Percentiles rank a stretch among this genome's conserved stretches.
These are phyloP conservation scores for Xanthoconium purpureum DNA, from an alignment of 768 basidiomycete genomes.

Conservation along the genomic window DNA sequence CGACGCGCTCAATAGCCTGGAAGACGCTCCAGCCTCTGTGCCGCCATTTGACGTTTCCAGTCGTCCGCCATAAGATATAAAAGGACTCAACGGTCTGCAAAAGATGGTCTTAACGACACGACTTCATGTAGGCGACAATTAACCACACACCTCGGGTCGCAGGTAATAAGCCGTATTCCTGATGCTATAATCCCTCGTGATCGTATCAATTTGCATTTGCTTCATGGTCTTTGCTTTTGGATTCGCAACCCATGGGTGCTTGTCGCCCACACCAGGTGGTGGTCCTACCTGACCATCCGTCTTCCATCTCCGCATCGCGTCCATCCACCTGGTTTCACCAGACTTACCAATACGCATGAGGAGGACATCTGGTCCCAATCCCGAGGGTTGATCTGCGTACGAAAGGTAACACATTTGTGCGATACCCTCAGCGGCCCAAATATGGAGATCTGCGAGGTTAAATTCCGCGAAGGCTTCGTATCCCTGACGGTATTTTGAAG, in stretches of 20 bases:
- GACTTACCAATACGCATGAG: conserved; percentile 26
- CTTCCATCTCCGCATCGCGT: conserved; percentile 47
- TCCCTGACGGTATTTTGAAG: conserved; percentile 23
- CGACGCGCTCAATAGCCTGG: conserved; percentile 57
- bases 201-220: conserved; percentile 21
- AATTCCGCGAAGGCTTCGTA: conserved; percentile 42
- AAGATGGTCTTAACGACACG: background rate
- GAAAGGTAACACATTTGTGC: conserved; percentile 68
- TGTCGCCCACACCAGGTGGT: conserved; percentile 53
- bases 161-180: conserved; percentile 50
- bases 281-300: conserved; percentile 41
- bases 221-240: conserved; percentile 13
- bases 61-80: conserved; percentile 68
- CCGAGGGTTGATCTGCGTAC: conserved; percentile 68
- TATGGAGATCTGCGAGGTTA: conserved; percentile 60
- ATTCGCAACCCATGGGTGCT: conserved; percentile 28
- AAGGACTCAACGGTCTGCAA: conserved; percentile 68
- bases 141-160: conserved; percentile 63
- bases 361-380: conserved; percentile 65
- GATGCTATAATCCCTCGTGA: conserved; percentile 53
- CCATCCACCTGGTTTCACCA: conserved; percentile 26
- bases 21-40: conserved; percentile 70
- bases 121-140: background rate
- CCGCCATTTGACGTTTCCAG: conserved; percentile 67
- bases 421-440: conserved; percentile 75